Percentiles rank a stretch among this genome's conserved stretches.
Conservation (phyloP, 805 yeast species). For the Monosporozyma aquatica region DNA sequence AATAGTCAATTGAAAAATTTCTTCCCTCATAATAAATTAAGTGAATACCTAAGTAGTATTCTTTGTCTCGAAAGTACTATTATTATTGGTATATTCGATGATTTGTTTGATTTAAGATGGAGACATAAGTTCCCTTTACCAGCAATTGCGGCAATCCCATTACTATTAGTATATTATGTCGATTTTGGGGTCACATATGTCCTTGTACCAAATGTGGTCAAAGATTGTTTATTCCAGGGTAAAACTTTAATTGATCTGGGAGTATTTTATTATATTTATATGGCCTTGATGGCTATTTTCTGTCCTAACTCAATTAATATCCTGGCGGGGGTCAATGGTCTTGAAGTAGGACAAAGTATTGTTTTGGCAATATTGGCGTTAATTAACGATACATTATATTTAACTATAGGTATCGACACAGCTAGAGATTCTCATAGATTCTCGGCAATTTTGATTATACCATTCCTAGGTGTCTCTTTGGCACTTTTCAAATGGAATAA, state of each 20-base stretch:
- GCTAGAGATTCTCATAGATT: constrained; percentile 78
- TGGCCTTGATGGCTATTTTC: constrained; percentile 86
- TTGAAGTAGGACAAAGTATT: constrained; percentile 91
- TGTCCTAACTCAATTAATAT: constrained; percentile 95
- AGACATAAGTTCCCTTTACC: constrained; percentile 94
- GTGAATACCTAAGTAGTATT: constrained; percentile 79
- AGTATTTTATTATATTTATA: constrained; percentile 69
- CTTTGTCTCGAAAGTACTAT: constrained; percentile 77
- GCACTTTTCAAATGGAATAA: constrained; percentile 73
- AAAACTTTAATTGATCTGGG: constrained; percentile 59
- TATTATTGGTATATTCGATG: constrained; percentile 84
- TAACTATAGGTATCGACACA: constrained; percentile 41
- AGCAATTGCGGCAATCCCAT: constrained; percentile 86
- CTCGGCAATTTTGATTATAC: constrained; percentile 70
- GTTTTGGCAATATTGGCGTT: constrained; percentile 64
- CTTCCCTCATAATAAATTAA: constrained; percentile 75
- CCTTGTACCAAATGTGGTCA: constrained; percentile 64
- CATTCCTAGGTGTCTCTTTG: constrained; percentile 76
- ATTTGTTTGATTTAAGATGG: constrained; percentile 93
- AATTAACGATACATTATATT: constrained; percentile 67
- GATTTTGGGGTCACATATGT: constrained; percentile 90
- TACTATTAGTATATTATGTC: constrained; percentile 81
- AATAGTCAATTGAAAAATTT: constrained; percentile 9
- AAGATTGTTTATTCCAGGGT: constrained; percentile 31
- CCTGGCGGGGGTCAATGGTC: constrained; percentile 91